Evolutionary conservation across 2,329 filamentous ascomycete genomes (phyloP), one percentile per base, ranked within the genome.

Genomic region (Colletotrichum noveboracense): DNA sequence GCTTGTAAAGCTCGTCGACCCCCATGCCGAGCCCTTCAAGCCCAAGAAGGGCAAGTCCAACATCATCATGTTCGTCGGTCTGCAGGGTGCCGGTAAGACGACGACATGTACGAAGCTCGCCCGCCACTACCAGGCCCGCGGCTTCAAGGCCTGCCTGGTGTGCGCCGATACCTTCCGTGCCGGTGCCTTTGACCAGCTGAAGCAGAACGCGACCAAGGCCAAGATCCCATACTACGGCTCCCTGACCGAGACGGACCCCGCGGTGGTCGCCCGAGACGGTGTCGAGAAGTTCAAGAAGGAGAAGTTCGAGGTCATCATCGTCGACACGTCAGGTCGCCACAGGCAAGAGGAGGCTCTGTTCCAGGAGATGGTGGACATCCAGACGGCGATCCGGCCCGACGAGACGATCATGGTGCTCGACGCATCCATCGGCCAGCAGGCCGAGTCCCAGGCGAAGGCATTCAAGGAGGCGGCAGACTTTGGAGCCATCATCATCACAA

Each of bases 201-300:
- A 98, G 88, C 97, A 99, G 87, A 99, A 99, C 84, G 97, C 97
- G 2, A 98, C 96, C 38, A 99, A 98, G 85, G 97, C 97, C 66
- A 98, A 98, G 88, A 98, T 99, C 68, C 97, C 97, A 12, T 99
- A 99, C 90, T 99, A 97, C 36, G 97, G 97, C 81, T 98, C 95
- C 73, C 89, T 99, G 78, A 99, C 96, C 4, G 96, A 99, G 87
- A 98, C 96, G 9, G 97, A 99, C 82, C 97, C 97, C 0, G 96
- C 96, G 1, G 93, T 96, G 7, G 97, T 99, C 21, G 96, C 97
- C 0, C 91, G 93, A n/a, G 96, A 98, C 79, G 97, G 97, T 86
- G 97, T 99, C 36, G 96, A 98, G 62, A 97, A 98, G 86, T 99
- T 99, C 89, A 98, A 98, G 88, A 98, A 98, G 89, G 97, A 99